Percentiles rank a stretch among this genome's conserved stretches.
These are phyloP conservation scores for Gonium pectorale DNA, from an alignment of 139 green algal genomes.

Conservation along the genomic window DNA sequence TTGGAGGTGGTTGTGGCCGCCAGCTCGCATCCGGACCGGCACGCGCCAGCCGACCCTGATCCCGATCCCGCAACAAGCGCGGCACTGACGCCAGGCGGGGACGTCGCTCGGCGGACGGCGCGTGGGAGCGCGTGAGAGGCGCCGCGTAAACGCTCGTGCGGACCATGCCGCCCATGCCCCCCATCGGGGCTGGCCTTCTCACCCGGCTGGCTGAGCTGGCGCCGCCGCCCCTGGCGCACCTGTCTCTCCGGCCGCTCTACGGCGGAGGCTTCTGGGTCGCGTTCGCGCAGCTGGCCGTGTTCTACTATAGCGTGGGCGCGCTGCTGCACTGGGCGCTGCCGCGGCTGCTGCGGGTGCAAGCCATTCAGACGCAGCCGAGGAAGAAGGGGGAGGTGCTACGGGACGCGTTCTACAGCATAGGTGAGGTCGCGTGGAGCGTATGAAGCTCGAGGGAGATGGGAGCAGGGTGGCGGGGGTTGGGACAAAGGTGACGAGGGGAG, in stretches of 20 bases:
- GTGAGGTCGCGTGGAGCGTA: too few relatives aligned
- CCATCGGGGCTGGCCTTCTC: neutral
- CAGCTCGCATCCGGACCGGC: too few relatives aligned
- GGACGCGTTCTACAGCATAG: slow-evolving; percentile 71
- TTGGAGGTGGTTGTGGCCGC: too few relatives aligned
- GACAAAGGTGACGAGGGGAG: too few relatives aligned
- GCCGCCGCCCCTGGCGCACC: neutral
- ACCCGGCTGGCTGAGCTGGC: too few relatives aligned
- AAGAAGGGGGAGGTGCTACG: slow-evolving; percentile 62
- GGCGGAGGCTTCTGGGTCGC: slow-evolving; percentile 74
- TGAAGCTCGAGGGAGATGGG: too few relatives aligned
- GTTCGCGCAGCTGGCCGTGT: slow-evolving; percentile 60
- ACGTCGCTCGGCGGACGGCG: neutral
- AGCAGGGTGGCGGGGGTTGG: too few relatives aligned
- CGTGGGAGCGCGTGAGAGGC: neutral
- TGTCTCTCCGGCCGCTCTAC: slow-evolving; percentile 52
- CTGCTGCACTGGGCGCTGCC: slow-evolving; percentile 82
- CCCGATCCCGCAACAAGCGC: too few relatives aligned
- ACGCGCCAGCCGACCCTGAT: too few relatives aligned
- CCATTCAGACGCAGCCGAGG: slow-evolving; percentile 65
- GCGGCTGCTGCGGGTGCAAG: slow-evolving; percentile 57
- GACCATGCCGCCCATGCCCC: neutral
- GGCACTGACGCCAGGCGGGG: too few relatives aligned
- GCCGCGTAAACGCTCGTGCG: neutral
- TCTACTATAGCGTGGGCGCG: slow-evolving; percentile 77